Base-by-base conservation (phyloP, 345 rosid genomes). In the Rhizophora apiculata region DNA sequence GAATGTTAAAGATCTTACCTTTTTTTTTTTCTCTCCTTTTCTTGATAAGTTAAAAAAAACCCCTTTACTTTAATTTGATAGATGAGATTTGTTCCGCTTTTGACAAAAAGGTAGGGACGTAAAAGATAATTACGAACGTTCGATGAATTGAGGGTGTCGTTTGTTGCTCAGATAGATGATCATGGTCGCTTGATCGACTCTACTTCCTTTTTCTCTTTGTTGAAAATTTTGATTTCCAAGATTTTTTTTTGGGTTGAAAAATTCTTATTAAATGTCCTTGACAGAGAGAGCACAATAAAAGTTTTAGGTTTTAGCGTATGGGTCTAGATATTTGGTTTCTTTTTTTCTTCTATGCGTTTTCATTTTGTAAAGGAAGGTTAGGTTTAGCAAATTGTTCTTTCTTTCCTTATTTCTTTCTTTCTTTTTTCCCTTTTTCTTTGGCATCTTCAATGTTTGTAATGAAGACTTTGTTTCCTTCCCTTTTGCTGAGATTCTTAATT, bases 301-400 rank as follows among this genome's bases (percentile, higher is more conserved):
- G 67, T 43, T 4, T 4, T n/a, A 13, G 58, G 63, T 53, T 56
- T 55, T 65, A 26, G 53, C 62, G 43, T 68, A 15, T 29, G 49
- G 19, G 16, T 65, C 39, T 30, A 46, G 60, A 64, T 66, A 26
- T 27, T 1, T 37, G 70, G 4, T 58, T 76, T 71, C 51, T 68
- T 53, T 61, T 60, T 69, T 63, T 67, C 24, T 64, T 67, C 20
- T 48, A 15, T 48, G 67, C 69, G 71, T 78, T 69, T 65, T 76
- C 63, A 49, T 72, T 75, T 72, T 66, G 15, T 46, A 22, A 15
- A 5, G 30, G 46, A 64, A 29, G 24, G 32, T 72, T 31, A 9
- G 64, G 48, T 27, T 10, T 39, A 31, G 59, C 27, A 63, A 20
- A 11, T 21, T 39, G 20, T 19, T 71, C 52, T 54, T 10, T 55